Evolutionary conservation across 129 eudicot species (phyloP).

Genomic region (Heracleum sosnowskyi): DNA sequence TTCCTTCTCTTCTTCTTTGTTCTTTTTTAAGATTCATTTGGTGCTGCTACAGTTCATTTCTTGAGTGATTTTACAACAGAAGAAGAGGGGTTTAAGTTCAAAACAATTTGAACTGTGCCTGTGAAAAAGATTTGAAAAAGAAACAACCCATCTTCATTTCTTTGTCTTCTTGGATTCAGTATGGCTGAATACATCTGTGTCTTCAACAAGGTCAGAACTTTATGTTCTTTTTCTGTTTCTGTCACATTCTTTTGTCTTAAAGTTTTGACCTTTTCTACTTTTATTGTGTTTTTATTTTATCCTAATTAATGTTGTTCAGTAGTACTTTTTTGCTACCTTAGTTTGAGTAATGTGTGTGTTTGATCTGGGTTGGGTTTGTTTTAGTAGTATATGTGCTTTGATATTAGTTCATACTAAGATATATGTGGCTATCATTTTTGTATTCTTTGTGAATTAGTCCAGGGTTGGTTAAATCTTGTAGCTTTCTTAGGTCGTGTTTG

Average conservation of each 20-base stretch:
- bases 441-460: not conserved
- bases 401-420: not conserved
- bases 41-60: not conserved
- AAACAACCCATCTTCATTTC: not conserved
- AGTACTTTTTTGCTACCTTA: not conserved
- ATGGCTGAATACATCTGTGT: constrained; percentile 45
- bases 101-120: not conserved
- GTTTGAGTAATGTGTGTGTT: not conserved
- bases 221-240: not conserved
- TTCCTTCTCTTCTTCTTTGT: no score
- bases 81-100: constrained; percentile 8
- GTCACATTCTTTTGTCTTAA: not conserved
- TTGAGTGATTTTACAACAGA: not conserved
- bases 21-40: not conserved
- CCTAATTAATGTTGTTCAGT: not conserved
- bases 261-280: not conserved
- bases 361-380: constrained; percentile 6
- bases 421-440: not conserved
- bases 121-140: not conserved
- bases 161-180: not conserved
- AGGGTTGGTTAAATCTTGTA: not conserved
- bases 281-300: not conserved
- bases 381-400: not conserved
- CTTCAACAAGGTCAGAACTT: constrained; percentile 29
- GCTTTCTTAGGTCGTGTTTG: not conserved